Evolutionary conservation across 768 basidiomycete species (phyloP), one percentile per base, ranked within the genome.

Genomic region (Xerocomellus intermedius): DNA sequence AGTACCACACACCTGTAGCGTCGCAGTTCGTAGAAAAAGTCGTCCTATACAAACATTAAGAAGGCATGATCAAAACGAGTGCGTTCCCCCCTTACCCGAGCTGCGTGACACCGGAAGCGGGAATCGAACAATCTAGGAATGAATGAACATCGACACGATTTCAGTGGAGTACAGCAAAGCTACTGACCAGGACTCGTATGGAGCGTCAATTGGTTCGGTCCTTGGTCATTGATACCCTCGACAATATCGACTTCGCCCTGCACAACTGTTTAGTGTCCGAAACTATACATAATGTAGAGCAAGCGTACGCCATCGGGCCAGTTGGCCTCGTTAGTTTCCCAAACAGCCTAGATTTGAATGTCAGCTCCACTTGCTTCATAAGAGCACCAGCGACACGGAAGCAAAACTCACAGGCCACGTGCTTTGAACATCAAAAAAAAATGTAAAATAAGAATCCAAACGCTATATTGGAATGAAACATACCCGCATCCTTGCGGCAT

Each of bases 101-200:
- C 16, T 71, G 65, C 2, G 24, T 41, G 17, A 61, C 49, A 32
- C 56, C 58, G 6, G 59, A 59, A 33, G 54, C 48, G 1, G 70
- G 70, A 10, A 71, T 73, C 4, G 64, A 52, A 42, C 70, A 71
- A 41, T 54, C 70, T 70, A 44, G 13, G n/a, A 6, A 35, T 30
- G 16, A 33, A 8, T 30, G 2, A 21, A 21, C 16, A 19, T 52
- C n/a, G 53, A 24, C 26, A 36, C 22, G 3, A 22, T 12, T 5
- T 37, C 16, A 12, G 19, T 26, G 8, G 13, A 7, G 17, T 19
- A 24, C 14, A 21, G 36, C 9, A 44, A 24, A 24, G 17, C 5
- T 30, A 48, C 73, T 44, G 54, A 79, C 82, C 72, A 12, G 80
- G 59, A 51, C 71, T 73, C 5, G 85, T 86, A 65, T 87, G 86